phyloP scores from a whole-genome alignment of 2,329 filamentous ascomycete species.

The Alternaria sp. region DNA sequence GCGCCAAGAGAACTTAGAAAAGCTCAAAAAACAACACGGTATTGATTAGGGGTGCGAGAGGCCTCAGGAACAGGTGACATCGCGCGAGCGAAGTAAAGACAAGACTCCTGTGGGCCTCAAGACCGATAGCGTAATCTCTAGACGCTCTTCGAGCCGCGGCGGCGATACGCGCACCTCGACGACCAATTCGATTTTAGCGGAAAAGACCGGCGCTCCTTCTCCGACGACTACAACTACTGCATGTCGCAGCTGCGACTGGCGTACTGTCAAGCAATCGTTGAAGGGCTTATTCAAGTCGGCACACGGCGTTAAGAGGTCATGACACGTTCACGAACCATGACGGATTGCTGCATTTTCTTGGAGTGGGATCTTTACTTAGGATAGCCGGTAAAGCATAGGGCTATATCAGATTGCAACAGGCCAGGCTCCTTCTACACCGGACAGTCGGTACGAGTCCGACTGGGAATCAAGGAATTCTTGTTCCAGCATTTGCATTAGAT shows the following conservation, averaged over 20 bases:
- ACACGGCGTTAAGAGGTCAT: conserved; percentile 41
- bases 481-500: conserved; percentile 1
- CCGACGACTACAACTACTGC: conserved; percentile 24
- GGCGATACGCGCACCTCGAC: conserved; percentile 32
- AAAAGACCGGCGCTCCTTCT: conserved; percentile 30
- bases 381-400: conserved; percentile 15
- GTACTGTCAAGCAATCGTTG: conserved; percentile 40
- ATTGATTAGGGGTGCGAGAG: conserved; percentile 78
- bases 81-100: conserved; percentile 41
- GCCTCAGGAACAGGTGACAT: conserved; percentile 57
- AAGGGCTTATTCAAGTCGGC: conserved; percentile 46
- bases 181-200: conserved; percentile 35
- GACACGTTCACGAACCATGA: conserved; percentile 33
- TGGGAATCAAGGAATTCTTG: conserved; percentile 18
- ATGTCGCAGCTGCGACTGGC: conserved; percentile 45
- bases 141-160: conserved; percentile 36
- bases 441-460: conserved; percentile 22
- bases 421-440: conserved; percentile 19
- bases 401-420: conserved; percentile 21
- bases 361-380: conserved; percentile 19
- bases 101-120: conserved; percentile 50
- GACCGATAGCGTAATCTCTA: conserved; percentile 38
- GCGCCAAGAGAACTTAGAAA: conserved; percentile 96
- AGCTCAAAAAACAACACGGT: conserved; percentile 95
- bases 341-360: conserved; percentile 27